Base-by-base conservation (phyloP, 2,329 filamentous ascomycete genomes). In the Phaeosphaeriaceae sp. region DNA sequence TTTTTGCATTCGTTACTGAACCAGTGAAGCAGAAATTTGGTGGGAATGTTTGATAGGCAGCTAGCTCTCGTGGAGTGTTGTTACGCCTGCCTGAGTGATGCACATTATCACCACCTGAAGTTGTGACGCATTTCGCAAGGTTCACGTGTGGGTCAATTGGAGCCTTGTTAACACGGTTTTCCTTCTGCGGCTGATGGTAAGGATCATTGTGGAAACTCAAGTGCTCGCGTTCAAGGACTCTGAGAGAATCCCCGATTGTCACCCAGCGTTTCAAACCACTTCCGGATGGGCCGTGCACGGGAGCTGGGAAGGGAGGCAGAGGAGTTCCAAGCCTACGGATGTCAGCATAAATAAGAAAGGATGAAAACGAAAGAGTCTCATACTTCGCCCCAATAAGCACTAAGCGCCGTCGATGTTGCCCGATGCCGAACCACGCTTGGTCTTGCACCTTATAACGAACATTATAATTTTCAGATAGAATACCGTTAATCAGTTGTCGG, bases 221-320 rank as follows among this genome's bases (percentile, higher is more conserved):
- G n/a, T n/a, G n/a, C n/a, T n/a, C n/a, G 2, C 47, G 53, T 7
- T 52, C 26, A 1, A 70, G 16, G 0, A 52, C 49, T 6, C 33
- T 18, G 2, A 73, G 46, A 1, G 65, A 63, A 17, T 70, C 58
- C 0, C 30, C 48, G 3, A 73, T 64, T 1, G 48, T 54, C 0
- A 55, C 42, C 9, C 43, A 63, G 0, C 38, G 56, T 17, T 64
- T 61, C 0, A 73, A 35, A 0, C 69, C 64, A 15, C 43, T 61
- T 1, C 53, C 55, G 1, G 16, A 2, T 1, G 54, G 48, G 17
- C 70, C 70, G 36, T 70, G 58, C 0, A 52, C 63, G 0, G 60
- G 53, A 8, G 56, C 56, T 0, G 70, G 70, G 20, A 73, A 71
- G 0, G 63, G 63, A 0, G 70, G 68, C 0, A 73, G 28, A 0